Percentiles rank a stretch among this genome's conserved stretches.
Evolutionary conservation across 345 rosid species (phyloP).

Genomic region (Euphorbia tirucalli): DNA sequence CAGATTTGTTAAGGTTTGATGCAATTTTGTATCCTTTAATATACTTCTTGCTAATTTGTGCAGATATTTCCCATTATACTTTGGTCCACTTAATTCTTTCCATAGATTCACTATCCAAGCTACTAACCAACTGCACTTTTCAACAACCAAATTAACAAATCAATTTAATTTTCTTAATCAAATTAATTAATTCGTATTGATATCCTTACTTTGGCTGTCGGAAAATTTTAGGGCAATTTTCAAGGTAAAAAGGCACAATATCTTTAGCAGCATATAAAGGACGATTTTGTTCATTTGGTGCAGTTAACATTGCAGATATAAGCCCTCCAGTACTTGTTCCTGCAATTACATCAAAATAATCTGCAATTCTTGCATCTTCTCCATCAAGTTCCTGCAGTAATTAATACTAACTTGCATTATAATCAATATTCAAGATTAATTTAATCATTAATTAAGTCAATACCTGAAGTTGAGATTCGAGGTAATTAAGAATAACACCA

Average conservation of each 20-base stretch:
- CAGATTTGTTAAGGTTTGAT: constrained; percentile 55
- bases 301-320: constrained; percentile 55
- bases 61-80: constrained; percentile 63
- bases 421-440: too few species aligned
- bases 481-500: constrained; percentile 55
- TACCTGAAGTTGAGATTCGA: constrained; percentile 87
- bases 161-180: background rate
- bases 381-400: constrained; percentile 51
- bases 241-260: constrained; percentile 56
- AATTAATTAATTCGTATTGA: too few species aligned
- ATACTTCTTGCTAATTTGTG: constrained; percentile 25
- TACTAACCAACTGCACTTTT: constrained; percentile 32
- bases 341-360: constrained; percentile 69
- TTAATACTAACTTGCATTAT: too few species aligned
- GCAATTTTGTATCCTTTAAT: constrained; percentile 44
- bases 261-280: constrained; percentile 52
- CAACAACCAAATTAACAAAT: background rate
- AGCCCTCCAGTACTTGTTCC: constrained; percentile 84
- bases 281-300: constrained; percentile 45
- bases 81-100: constrained; percentile 57
- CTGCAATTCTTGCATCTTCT: constrained; percentile 54
- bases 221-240: constrained; percentile 58
- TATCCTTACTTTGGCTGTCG: constrained; percentile 58
- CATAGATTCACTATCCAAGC: constrained; percentile 32
- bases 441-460: background rate